These are phyloP conservation scores for Peniophora sp. DNA, from an alignment of 1,284 basidiomycete genomes.

Conservation along the genomic window DNA sequence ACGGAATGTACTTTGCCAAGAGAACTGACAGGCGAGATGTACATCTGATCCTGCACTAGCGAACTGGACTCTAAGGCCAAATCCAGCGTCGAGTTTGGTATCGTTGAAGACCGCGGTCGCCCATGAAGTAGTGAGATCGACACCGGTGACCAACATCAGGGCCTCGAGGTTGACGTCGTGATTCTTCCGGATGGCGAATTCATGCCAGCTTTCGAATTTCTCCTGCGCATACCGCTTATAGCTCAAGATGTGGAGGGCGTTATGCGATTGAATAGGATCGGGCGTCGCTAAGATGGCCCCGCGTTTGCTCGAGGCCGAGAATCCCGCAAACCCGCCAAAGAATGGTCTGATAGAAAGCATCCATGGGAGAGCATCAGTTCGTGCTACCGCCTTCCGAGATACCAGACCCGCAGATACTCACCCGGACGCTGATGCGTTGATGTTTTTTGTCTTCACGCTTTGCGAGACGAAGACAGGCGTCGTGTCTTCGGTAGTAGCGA, in stretches of 20 bases:
- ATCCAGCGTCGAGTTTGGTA: not conserved
- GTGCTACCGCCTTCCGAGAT: too few species aligned
- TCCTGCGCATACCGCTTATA: conserved; percentile 1
- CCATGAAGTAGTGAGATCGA: conserved; percentile 4
- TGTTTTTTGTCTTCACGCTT: too few species aligned
- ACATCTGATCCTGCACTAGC: too few species aligned
- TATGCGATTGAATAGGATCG: not conserved
- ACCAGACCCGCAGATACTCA: too few species aligned
- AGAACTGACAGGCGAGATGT: not conserved
- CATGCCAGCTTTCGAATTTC: conserved; percentile 1
- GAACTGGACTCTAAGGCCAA: not conserved
- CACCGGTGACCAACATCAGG: conserved; percentile 6
- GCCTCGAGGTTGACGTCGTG: conserved; percentile 4
- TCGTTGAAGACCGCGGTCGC: conserved; percentile 2
- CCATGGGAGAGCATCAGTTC: too few species aligned
- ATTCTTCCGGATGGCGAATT: not conserved
- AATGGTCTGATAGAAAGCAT: not conserved
- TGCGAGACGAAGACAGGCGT: too few species aligned
- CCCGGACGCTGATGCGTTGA: too few species aligned
- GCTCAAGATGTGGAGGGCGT: not conserved
- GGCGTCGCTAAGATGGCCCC: conserved; percentile 3
- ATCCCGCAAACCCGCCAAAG: not conserved
- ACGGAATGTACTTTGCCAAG: not conserved
- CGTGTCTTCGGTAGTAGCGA: too few species aligned
- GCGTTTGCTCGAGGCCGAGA: not conserved